Evolutionary conservation across 2,329 filamentous ascomycete genomes (phyloP), one percentile per base, ranked within the genome.

Genomic region (Sphaceloma murrayae): DNA sequence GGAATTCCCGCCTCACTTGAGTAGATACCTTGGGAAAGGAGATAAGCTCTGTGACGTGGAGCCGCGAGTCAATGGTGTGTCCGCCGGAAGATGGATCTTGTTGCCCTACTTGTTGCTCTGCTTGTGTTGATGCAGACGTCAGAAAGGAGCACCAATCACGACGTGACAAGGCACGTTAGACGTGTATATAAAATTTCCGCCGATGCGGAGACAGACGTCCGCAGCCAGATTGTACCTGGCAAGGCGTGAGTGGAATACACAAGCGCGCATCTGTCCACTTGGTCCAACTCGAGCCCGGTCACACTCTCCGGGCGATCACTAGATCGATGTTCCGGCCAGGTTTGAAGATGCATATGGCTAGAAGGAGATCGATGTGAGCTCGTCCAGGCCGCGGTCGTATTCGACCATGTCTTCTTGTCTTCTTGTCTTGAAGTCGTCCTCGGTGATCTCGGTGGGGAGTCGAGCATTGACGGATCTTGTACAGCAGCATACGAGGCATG

Each of bases 11-110:
- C 36, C 36, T 40, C 24, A 29, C 36, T 40, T 40, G 36, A 26
- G 24, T 40, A 40, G n/a, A n/a, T n/a, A n/a, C n/a, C 36, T 40
- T 40, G 27, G 36, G 30, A 26, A 40, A 40, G 36, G 36, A 29
- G 21, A n/a, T 22, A 17, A 22, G 13, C 7, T 10, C 13, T n/a
- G 16, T 40, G 36, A 40, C 22, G 30, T 40, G 36, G 30, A 30
- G 36, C 17, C 6, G 22, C 36, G 36, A 40, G 36, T 40, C 36
- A 40, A 11, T 7, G 18, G 11, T n/a, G n/a, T n/a, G n/a, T n/a
- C n/a, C n/a, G n/a, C n/a, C n/a, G n/a, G n/a, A n/a, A n/a, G n/a
- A n/a, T n/a, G n/a, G n/a, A n/a, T n/a, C n/a, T n/a, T n/a, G n/a
- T n/a, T n/a, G n/a, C n/a, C n/a, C n/a, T n/a, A n/a, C n/a, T n/a